Evolutionary conservation across 2,329 filamentous ascomycete species (phyloP).

Genomic region (Xylaria multiplex): DNA sequence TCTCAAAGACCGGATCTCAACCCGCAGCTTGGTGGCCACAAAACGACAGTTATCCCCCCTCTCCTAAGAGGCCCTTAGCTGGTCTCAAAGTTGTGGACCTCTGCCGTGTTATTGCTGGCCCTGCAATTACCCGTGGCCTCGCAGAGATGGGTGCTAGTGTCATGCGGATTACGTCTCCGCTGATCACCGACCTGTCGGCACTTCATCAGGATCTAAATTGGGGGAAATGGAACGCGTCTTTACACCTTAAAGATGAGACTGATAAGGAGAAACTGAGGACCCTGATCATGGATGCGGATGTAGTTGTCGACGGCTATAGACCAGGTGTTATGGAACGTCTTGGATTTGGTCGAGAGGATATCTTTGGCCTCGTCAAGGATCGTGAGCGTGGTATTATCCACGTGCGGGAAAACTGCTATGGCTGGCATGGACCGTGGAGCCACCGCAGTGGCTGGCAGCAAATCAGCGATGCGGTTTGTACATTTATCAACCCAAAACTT

Average conservation of each 20-base stretch:
- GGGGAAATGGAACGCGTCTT: conserved; percentile 58
- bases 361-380: conserved; percentile 40
- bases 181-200: conserved; percentile 53
- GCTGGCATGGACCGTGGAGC: conserved; percentile 48
- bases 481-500: not conserved
- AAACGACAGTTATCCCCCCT: conserved; percentile 46
- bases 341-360: conserved; percentile 45
- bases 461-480: conserved; percentile 37
- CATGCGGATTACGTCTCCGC: conserved; percentile 54
- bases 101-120: conserved; percentile 60
- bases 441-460: conserved; percentile 50
- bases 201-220: conserved; percentile 59
- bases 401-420: conserved; percentile 51
- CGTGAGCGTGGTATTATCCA: conserved; percentile 47
- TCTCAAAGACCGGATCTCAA: conserved; percentile 39
- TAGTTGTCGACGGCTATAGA: conserved; percentile 51
- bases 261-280: conserved; percentile 28
- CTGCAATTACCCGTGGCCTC: conserved; percentile 52
- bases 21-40: conserved; percentile 55
- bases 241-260: conserved; percentile 27
- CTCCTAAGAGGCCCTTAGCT: conserved; percentile 54
- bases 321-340: conserved; percentile 48
- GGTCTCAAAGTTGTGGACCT: conserved; percentile 61
- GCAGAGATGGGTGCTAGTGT: conserved; percentile 55
- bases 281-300: conserved; percentile 49